Conservation (phyloP, 441 rosid genomes). For the Eugenia klotzschiana region DNA sequence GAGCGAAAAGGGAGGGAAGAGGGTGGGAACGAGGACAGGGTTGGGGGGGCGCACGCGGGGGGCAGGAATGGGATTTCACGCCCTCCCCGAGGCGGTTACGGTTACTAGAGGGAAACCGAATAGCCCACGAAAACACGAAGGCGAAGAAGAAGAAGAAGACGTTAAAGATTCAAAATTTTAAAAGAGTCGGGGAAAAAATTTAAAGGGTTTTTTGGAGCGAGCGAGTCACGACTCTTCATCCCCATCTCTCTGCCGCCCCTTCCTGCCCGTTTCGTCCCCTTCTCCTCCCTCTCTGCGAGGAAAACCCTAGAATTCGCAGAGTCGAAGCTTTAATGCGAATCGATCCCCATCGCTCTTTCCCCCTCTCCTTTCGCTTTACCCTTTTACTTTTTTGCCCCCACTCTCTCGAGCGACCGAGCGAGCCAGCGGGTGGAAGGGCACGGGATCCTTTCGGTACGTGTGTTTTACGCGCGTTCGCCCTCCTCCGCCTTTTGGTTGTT, state of each 20-base stretch:
- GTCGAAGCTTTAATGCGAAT: neutral
- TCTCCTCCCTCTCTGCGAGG: neutral
- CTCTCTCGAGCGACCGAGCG: no score
- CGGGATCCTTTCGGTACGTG: neutral
- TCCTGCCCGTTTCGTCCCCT: neutral
- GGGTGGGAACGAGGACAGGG: accelerated
- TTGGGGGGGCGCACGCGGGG: neutral
- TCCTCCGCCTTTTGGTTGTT: neutral
- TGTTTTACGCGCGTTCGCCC: neutral
- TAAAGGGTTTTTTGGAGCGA: neutral
- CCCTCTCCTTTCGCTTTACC: neutral
- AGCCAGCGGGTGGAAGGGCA: neutral
- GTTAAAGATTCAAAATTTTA: conserved; percentile 11
- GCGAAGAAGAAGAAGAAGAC: neutral
- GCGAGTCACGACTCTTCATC: neutral
- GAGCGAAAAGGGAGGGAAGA: no score
- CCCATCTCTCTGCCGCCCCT: neutral
- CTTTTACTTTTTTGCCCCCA: neutral
- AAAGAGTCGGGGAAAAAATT: neutral
- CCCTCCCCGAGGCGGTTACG: neutral
- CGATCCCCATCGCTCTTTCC: neutral
- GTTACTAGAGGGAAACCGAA: no score
- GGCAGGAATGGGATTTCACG: neutral
- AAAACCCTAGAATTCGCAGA: neutral
- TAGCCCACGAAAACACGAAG: neutral